phyloP scores from a whole-genome alignment of 176 grass and related monocot genomes.

The Miscanthus lutarioriparius region DNA sequence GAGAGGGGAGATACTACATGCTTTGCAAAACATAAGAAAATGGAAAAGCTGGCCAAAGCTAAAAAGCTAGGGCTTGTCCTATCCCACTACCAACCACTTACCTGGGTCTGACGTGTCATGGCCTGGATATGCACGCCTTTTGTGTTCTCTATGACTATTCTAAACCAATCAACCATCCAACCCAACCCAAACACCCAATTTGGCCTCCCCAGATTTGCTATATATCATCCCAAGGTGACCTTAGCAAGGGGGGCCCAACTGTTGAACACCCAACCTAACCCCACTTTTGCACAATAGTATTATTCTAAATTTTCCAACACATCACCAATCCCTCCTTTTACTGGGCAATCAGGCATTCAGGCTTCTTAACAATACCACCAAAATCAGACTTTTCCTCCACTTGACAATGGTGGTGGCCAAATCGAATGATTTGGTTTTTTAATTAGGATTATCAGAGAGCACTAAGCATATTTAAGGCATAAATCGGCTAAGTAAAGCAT shows the following conservation, averaged over 20 bases:
- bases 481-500: constrained; percentile 37
- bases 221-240: constrained; percentile 31
- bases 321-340: constrained; percentile 42
- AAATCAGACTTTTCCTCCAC: constrained; percentile 56
- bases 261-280: constrained; percentile 38
- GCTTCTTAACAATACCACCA: constrained; percentile 54
- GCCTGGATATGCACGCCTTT: constrained; percentile 48
- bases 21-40: constrained; percentile 52
- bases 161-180: constrained; percentile 41
- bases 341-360: constrained; percentile 47
- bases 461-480: constrained; percentile 53
- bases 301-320: constrained; percentile 35
- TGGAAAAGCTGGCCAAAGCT: constrained; percentile 46
- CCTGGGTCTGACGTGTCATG: constrained; percentile 62
- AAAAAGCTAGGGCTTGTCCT: constrained; percentile 67
- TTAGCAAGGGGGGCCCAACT: constrained; percentile 35
- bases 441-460: constrained; percentile 52
- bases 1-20: constrained; percentile 44
- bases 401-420: constrained; percentile 55
- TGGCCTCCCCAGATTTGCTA: constrained; percentile 49
- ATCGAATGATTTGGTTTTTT: constrained; percentile 42
- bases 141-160: constrained; percentile 36
- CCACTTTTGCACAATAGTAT: constrained; percentile 32
- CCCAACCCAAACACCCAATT: constrained; percentile 4
- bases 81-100: constrained; percentile 66